These are phyloP conservation scores for Rhododendron kiyosumense DNA, from an alignment of 148 eudicot genomes.

Conservation along the genomic window DNA sequence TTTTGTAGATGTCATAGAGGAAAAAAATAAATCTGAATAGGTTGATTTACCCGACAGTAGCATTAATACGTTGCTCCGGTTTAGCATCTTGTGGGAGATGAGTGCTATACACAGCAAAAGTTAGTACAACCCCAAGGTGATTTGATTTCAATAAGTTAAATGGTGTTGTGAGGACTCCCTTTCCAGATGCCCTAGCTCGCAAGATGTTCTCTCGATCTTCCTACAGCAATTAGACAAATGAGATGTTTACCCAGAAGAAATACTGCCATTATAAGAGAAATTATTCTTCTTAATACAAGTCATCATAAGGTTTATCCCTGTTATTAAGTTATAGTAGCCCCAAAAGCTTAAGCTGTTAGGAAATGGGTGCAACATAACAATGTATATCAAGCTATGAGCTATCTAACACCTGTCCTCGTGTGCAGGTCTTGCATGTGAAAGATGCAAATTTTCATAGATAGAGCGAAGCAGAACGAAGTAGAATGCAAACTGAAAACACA, in stretches of 20 bases:
- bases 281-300: not conserved
- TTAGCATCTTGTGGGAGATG: conserved; percentile 64
- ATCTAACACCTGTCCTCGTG: not conserved
- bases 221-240: conserved; percentile 26
- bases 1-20: not conserved
- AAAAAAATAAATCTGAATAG: not conserved
- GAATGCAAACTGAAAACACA: too few relatives aligned
- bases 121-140: conserved; percentile 88
- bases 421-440: not conserved
- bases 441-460: not conserved
- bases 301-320: not conserved
- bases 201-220: conserved; percentile 93
- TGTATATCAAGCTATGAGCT: too few relatives aligned
- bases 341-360: not conserved
- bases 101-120: conserved; percentile 77
- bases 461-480: not conserved
- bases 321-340: not conserved
- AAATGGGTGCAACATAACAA: not conserved
- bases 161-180: conserved; percentile 87
- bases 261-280: not conserved
- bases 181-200: conserved; percentile 91
- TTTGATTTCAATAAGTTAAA: conserved; percentile 80
- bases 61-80: conserved; percentile 64
- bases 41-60: conserved; percentile 73
- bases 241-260: not conserved